Conservation (phyloP, 2,329 filamentous ascomycete species). For the Escovopsis weberi region DNA sequence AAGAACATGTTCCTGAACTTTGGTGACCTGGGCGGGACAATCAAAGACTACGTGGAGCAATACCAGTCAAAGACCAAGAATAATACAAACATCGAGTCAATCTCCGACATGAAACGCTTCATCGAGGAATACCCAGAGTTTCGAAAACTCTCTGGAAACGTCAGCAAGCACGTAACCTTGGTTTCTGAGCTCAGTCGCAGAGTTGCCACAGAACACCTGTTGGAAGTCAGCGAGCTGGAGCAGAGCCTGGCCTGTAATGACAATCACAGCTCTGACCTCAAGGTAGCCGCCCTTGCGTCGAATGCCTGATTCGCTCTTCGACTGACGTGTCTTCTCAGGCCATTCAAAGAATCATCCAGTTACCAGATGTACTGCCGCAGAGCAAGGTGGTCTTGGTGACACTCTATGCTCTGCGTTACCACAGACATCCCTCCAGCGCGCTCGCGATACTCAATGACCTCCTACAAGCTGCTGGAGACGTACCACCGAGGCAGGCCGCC, state of each 20-base stretch:
- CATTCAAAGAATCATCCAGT: conserved; percentile 74
- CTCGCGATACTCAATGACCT: conserved; percentile 78
- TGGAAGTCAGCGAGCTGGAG: conserved; percentile 96
- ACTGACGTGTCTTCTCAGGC: conserved; percentile 34
- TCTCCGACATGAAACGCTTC: conserved; percentile 97
- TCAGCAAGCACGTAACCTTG: conserved; percentile 94
- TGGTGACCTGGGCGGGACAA: conserved; percentile 85
- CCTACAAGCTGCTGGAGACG: conserved; percentile 67
- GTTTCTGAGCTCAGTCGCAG: conserved; percentile 85
- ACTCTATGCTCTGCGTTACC: conserved; percentile 88
- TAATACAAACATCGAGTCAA: conserved; percentile 90
- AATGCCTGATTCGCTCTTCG: background rate
- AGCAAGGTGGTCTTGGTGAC: conserved; percentile 84
- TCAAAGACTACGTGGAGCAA: conserved; percentile 96
- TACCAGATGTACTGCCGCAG: conserved; percentile 58
- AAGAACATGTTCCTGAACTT: conserved; percentile 99
- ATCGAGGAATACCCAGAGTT: conserved; percentile 99
- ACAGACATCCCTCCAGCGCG: conserved; percentile 71
- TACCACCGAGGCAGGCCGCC: conserved; percentile 60
- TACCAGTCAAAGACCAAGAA: conserved; percentile 97
- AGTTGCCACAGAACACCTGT: conserved; percentile 68
- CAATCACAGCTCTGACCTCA: conserved; percentile 83
- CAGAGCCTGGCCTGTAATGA: conserved; percentile 96
- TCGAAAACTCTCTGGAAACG: conserved; percentile 88
- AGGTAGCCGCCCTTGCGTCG: conserved; percentile 33